phyloP scores from a whole-genome alignment of 1,284 basidiomycete genomes.

The Naganishia cerealis region DNA sequence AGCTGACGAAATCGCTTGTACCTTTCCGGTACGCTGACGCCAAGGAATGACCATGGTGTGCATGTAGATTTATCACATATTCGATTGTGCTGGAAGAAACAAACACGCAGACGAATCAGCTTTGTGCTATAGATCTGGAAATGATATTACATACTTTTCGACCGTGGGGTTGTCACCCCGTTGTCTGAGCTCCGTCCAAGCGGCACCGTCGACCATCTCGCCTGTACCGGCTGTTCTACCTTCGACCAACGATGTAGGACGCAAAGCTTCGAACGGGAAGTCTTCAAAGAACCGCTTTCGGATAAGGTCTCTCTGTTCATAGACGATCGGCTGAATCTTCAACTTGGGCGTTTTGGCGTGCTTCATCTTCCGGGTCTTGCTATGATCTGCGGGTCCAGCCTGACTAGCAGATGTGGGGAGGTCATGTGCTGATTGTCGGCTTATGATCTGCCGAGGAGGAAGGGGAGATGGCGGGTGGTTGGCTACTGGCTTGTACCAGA shows the following conservation, averaged over 20 bases:
- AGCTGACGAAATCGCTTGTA: conserved; percentile 78
- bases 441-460: conserved; percentile 69
- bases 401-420: conserved; percentile 41
- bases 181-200: conserved; percentile 76
- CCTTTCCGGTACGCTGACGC: conserved; percentile 77
- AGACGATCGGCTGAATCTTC: conserved; percentile 59
- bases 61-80: conserved; percentile 76
- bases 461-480: conserved; percentile 82
- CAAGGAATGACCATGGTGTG: conserved; percentile 66
- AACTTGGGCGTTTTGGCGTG: conserved; percentile 37
- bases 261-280: conserved; percentile 92
- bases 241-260: conserved; percentile 77
- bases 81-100: conserved; percentile 66
- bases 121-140: neutral
- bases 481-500: conserved; percentile 82
- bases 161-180: conserved; percentile 76
- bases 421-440: conserved; percentile 57
- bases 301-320: conserved; percentile 75
- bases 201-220: conserved; percentile 62
- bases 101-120: conserved; percentile 6
- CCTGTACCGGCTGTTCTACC: conserved; percentile 54
- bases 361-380: conserved; percentile 33
- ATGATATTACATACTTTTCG: conserved; percentile 72
- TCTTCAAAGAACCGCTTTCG: conserved; percentile 90
- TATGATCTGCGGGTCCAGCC: conserved; percentile 2